Conservation (phyloP, 495 filamentous ascomycete species). For the Trichoderma reesei region DNA sequence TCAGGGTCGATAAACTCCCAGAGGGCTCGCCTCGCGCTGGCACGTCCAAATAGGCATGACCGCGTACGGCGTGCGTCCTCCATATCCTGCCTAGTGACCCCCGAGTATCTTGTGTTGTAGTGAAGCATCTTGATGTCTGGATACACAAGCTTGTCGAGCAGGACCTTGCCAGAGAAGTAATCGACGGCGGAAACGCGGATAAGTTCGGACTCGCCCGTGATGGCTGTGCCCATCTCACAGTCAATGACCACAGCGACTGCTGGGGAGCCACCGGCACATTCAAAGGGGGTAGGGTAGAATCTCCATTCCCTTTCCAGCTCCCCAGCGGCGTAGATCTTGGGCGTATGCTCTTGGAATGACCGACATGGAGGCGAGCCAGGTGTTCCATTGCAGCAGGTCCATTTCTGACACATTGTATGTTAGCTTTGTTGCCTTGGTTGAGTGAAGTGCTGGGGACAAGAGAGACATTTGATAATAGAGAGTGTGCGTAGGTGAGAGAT, state of each 20-base stretch:
- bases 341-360: background rate
- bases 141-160: slow-evolving; percentile 35
- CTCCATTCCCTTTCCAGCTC: background rate
- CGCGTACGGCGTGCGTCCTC: slow-evolving; percentile 13
- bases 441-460: background rate
- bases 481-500: too few species aligned
- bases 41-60: slow-evolving; percentile 17
- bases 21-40: slow-evolving; percentile 23
- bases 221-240: slow-evolving; percentile 38
- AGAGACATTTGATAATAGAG: background rate
- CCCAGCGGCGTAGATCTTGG: background rate
- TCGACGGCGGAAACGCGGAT: slow-evolving; percentile 36
- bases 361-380: background rate
- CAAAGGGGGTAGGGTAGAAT: background rate
- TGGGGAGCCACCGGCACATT: background rate
- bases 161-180: slow-evolving; percentile 30
- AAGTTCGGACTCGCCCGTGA: slow-evolving; percentile 25
- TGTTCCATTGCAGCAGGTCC: background rate
- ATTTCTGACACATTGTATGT: background rate
- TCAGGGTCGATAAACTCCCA: slow-evolving; percentile 28
- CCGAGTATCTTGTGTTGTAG: slow-evolving; percentile 31
- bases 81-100: slow-evolving; percentile 23
- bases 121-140: slow-evolving; percentile 30
- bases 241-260: slow-evolving; percentile 32
- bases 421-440: background rate